A percentile compares a stretch with the other conserved stretches of the same genome.
Evolutionary conservation across 2,329 filamentous ascomycete species (phyloP).

Genomic region (Phyllosticta citriasiana): DNA sequence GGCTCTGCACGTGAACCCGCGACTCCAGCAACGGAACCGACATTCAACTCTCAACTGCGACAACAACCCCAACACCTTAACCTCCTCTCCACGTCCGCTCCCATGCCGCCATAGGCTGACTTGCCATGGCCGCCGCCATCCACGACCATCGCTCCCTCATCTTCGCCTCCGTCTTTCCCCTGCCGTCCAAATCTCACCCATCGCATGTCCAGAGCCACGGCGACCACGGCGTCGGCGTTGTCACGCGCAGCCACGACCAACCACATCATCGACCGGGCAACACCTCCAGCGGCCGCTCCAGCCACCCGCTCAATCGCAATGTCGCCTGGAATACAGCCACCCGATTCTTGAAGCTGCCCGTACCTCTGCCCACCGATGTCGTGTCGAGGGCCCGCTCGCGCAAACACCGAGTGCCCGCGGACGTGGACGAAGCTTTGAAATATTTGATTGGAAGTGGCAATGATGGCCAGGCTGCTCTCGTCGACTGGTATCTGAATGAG

Average conservation of each 20-base stretch:
- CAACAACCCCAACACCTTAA: background rate
- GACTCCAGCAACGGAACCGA: too few species aligned
- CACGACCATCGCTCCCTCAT: conserved; percentile 16
- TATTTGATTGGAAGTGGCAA: conserved; percentile 19
- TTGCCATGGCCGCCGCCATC: conserved; percentile 5
- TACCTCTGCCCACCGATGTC: conserved; percentile 11
- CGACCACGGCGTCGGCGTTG: conserved; percentile 6
- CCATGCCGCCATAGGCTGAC: background rate
- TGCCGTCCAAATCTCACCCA: conserved; percentile 8
- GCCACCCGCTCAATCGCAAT: conserved; percentile 22
- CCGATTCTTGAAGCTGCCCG: conserved; percentile 28
- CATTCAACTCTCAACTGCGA: background rate
- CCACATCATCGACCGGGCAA: conserved; percentile 18
- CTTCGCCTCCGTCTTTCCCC: conserved; percentile 38
- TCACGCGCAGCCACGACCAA: conserved; percentile 25
- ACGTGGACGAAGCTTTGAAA: conserved; percentile 26
- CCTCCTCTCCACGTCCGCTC: background rate
- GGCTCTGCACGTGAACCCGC: background rate
- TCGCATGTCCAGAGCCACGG: background rate
- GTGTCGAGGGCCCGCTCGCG: conserved; percentile 12
- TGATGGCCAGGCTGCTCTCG: conserved; percentile 18
- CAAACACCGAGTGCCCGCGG: conserved; percentile 15
- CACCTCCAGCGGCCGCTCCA: background rate
- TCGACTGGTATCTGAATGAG: conserved; percentile 39
- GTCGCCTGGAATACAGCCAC: conserved; percentile 39